These are phyloP conservation scores for Chrysanthemum makinoi DNA, from an alignment of 129 eudicot species.

Conservation along the genomic window DNA sequence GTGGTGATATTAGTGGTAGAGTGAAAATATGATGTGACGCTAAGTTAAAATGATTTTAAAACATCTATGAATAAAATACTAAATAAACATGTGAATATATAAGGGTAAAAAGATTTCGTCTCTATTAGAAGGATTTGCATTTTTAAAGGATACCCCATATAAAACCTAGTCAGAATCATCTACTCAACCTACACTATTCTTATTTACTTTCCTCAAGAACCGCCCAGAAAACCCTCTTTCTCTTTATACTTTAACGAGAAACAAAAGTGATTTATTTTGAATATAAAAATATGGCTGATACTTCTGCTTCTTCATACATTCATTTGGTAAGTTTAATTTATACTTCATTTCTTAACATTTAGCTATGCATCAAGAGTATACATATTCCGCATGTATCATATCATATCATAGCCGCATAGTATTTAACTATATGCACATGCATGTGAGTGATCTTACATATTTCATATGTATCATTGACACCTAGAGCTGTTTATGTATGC, in stretches of 20 bases:
- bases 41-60: no score
- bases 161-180: slow-evolving; percentile 17
- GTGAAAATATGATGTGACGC: no score
- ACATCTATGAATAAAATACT: no score
- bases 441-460: slow-evolving; percentile 8
- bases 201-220: slow-evolving; percentile 20
- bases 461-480: not conserved
- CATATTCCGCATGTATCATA: no score
- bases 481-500: not conserved
- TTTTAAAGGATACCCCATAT: not conserved
- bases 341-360: not conserved
- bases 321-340: slow-evolving; percentile 53
- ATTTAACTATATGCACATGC: not conserved
- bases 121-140: not conserved
- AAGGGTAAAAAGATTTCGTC: not conserved
- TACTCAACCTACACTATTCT: slow-evolving; percentile 19
- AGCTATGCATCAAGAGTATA: slow-evolving; percentile 3
- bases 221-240: slow-evolving; percentile 10
- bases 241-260: slow-evolving; percentile 13
- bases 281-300: slow-evolving; percentile 43
- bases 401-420: not conserved
- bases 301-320: slow-evolving; percentile 60
- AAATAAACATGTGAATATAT: not conserved
- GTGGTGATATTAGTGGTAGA: no score
- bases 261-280: not conserved